These are phyloP conservation scores for Pythium brachiatum DNA, from an alignment of 352 stramenopile genomes.

Conservation along the genomic window DNA sequence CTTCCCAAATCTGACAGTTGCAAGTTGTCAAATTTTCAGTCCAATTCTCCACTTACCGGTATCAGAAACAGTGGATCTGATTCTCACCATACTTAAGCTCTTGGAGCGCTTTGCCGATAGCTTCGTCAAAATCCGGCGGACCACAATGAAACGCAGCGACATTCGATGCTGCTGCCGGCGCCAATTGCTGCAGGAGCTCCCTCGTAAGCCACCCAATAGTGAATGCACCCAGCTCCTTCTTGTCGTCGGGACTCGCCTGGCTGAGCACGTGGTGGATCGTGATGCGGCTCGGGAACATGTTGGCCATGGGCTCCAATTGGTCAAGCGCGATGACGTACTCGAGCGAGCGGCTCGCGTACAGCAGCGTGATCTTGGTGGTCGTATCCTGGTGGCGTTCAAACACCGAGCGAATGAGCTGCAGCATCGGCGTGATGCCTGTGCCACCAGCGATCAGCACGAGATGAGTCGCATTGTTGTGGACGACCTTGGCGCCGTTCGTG, in stretches of 20 bases:
- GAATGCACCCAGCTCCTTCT: slow-evolving; percentile 49
- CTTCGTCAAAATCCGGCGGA: slow-evolving; percentile 69
- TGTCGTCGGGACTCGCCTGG: slow-evolving; percentile 39
- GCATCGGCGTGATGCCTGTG: slow-evolving; percentile 81
- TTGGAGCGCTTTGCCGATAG: slow-evolving; percentile 39
- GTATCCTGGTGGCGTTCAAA: slow-evolving; percentile 54
- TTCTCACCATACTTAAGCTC: slow-evolving; percentile 43
- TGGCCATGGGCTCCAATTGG: slow-evolving; percentile 71
- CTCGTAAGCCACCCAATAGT: slow-evolving; percentile 49
- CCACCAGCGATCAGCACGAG: slow-evolving; percentile 74
- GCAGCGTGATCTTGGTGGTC: slow-evolving; percentile 59
- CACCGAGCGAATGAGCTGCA: slow-evolving; percentile 69
- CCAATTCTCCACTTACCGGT: no score
- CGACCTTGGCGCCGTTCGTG: slow-evolving; percentile 41
- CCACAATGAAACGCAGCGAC: slow-evolving; percentile 74
- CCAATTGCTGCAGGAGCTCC: slow-evolving; percentile 38
- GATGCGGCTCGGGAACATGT: slow-evolving; percentile 72
- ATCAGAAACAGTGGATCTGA: slow-evolving; percentile 67
- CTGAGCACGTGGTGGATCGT: slow-evolving; percentile 67
- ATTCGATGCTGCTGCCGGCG: slow-evolving; percentile 36
- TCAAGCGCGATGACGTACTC: slow-evolving; percentile 67
- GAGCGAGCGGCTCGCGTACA: slow-evolving; percentile 73
- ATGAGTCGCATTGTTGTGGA: slow-evolving; percentile 43
- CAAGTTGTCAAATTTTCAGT: no score
- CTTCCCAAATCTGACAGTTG: no score